Evolutionary conservation across 129 eudicot genomes (phyloP), one percentile per base, ranked within the genome.

Genomic region (Daucus carota): DNA sequence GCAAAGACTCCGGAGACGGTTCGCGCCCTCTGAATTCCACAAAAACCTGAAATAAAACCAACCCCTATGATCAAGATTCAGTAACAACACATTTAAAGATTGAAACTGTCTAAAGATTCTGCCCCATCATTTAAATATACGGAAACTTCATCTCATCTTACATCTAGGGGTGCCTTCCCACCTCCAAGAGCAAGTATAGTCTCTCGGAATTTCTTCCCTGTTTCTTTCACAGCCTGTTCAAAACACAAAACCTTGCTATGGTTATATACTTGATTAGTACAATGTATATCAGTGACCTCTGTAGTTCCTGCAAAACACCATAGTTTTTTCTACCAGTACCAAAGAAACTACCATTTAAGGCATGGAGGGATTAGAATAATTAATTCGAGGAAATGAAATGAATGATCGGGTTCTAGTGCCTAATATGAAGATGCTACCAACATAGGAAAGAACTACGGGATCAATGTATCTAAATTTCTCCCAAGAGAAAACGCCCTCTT

Each of bases 1-100:
- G 96, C 76, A 93, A 81, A 20, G 97, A 5, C 40, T 36, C 90
- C 8, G 97, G 97, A 36, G 98, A 93, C 20, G 98, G 98, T 82
- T 93, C 98, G 44, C 96, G 86, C 43, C 98, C 98, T 46, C 96
- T 87, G 79, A 93, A 93, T 73, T 90, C 88, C 80, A 93, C 96
- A 80, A 93, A 93, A 18, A 93, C 97, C 98, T 93, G 87, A 45
- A 43, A 44, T 9, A 36, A 33, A 43, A 13, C 14, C 17, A 12
- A 36, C 40, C 2, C 2, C 40, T 36, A 36, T 36, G n/a, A 72
- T 43, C 40, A 72, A 43, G n/a, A 45, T 72, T 72, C n/a, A 72
- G 14, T 7, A 72, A 3, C 24, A 72, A 3, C 24, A 72, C 0
- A 13, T 14, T 72, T 44, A 29, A 72, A 10, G 24, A n/a, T n/a